Evolutionary conservation across 2,329 filamentous ascomycete species (phyloP).

Genomic region (Colletotrichum scovillei): DNA sequence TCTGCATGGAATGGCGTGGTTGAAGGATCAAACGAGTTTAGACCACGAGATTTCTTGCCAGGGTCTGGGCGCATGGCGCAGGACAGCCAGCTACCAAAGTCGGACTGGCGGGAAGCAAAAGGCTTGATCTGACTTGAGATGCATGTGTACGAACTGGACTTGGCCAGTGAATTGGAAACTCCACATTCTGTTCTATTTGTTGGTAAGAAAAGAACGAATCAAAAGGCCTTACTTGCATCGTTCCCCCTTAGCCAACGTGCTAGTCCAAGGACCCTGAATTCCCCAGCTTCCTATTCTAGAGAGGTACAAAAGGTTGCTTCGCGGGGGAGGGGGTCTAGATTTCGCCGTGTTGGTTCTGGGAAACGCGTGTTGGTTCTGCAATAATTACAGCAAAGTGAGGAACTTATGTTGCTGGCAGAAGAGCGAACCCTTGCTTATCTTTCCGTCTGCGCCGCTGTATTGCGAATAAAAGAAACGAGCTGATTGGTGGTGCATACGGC

Average conservation of each 20-base stretch:
- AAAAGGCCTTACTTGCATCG: neutral
- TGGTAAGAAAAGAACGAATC: neutral
- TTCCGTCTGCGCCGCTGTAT: neutral
- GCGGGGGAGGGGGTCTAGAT: neutral
- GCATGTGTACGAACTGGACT: neutral
- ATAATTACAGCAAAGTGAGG: neutral
- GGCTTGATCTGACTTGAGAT: neutral
- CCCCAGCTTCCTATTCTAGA: neutral
- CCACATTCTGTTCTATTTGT: neutral
- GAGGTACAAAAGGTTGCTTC: neutral
- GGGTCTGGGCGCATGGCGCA: too few relatives aligned
- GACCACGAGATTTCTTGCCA: too few relatives aligned
- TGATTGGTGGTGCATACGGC: neutral
- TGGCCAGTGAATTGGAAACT: neutral
- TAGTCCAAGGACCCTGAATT: too few relatives aligned
- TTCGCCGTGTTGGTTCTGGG: neutral
- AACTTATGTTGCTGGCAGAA: neutral
- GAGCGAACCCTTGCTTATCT: neutral
- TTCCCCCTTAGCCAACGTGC: neutral
- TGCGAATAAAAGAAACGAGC: neutral
- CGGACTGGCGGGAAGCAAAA: neutral
- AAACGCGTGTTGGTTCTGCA: neutral
- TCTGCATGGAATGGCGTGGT: neutral
- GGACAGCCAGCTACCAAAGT: neutral
- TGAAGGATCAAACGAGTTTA: neutral